Conservation (phyloP, 2,329 filamentous ascomycete genomes). For the Tolypocladium album region DNA sequence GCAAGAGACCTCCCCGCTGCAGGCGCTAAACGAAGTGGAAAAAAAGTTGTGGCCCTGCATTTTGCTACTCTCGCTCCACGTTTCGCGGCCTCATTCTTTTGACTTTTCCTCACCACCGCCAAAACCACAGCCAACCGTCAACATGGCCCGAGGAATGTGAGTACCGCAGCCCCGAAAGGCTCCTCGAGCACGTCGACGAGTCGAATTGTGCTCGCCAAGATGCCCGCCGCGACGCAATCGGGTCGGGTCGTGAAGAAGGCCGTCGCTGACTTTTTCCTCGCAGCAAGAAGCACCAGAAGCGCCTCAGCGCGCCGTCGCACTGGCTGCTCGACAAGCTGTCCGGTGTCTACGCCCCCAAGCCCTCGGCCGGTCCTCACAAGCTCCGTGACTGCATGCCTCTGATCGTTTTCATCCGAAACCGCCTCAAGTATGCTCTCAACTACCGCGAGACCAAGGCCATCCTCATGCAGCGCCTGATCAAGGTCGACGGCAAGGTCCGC, state of each 20-base stretch:
- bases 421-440: constrained; percentile 99
- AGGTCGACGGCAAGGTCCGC: constrained; percentile 99
- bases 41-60: constrained; percentile 20
- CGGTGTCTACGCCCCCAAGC: constrained; percentile 66
- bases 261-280: constrained; percentile 7
- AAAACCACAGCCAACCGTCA: constrained; percentile 31
- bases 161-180: constrained; percentile 14
- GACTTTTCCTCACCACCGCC: constrained; percentile 23
- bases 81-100: constrained; percentile 12
- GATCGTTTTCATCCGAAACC: constrained; percentile 95
- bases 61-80: constrained; percentile 14
- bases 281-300: constrained; percentile 99
- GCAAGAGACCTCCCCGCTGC: constrained; percentile 20
- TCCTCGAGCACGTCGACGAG: neutral
- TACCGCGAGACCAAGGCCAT: constrained; percentile 94
- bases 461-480: constrained; percentile 98
- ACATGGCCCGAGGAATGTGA: constrained; percentile 57
- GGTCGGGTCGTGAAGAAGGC: neutral
- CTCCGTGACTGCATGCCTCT: constrained; percentile 96
- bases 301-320: constrained; percentile 96
- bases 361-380: constrained; percentile 91
- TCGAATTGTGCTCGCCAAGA: neutral
- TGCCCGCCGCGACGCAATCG: neutral
- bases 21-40: constrained; percentile 9
- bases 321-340: constrained; percentile 99